A percentile compares a stretch with the other conserved stretches of the same genome.
phyloP scores from a whole-genome alignment of 148 eudicot species.

The Vaccinium myrtillus region DNA sequence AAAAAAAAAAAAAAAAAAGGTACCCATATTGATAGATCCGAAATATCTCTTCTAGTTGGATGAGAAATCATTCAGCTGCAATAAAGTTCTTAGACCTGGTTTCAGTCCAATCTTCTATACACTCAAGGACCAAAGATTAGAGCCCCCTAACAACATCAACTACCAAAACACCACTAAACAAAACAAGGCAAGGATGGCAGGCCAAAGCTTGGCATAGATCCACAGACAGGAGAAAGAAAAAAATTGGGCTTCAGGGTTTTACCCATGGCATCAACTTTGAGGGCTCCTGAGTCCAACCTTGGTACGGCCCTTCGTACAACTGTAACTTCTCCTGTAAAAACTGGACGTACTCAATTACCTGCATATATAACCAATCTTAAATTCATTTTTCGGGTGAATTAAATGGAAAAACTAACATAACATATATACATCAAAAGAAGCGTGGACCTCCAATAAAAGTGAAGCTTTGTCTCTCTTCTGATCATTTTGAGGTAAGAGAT shows the following conservation, averaged over 20 bases:
- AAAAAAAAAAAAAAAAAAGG: not conserved
- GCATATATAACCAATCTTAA: constrained; percentile 21
- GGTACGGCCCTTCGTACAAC: constrained; percentile 70
- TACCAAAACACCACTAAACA: not conserved
- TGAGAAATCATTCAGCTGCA: constrained; percentile 5
- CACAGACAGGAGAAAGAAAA: constrained; percentile 5
- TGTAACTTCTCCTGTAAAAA: constrained; percentile 75
- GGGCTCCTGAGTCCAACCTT: constrained; percentile 70
- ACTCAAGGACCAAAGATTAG: not conserved
- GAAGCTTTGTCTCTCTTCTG: constrained; percentile 96
- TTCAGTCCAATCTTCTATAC: not conserved
- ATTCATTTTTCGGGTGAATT: not conserved
- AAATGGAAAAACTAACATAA: not conserved
- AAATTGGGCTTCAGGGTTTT: constrained; percentile 9
- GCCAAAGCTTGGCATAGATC: not conserved
- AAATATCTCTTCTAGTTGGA: not conserved
- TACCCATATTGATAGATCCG: not conserved
- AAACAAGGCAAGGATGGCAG: not conserved
- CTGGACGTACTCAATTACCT: constrained; percentile 89
- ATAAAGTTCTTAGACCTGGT: not conserved
- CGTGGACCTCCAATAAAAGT: constrained; percentile 79
- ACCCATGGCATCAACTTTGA: constrained; percentile 77
- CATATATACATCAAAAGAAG: constrained; percentile 2
- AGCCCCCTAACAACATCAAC: not conserved
- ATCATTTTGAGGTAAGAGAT: constrained; percentile 88